Conservation (phyloP, 2,329 filamentous ascomycete species). For the Penicillium palitans region DNA sequence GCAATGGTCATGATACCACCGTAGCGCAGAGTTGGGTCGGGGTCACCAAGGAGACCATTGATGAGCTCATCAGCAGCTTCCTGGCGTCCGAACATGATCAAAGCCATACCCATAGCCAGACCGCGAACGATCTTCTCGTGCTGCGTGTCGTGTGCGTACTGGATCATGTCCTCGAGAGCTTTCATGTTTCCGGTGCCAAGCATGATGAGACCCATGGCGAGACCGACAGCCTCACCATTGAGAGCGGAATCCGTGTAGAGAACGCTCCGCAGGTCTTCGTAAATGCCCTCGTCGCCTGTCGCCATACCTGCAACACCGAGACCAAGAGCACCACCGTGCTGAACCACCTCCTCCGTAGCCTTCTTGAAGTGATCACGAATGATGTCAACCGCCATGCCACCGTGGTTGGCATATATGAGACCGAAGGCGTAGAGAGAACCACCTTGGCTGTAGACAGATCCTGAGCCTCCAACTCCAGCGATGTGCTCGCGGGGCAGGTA, state of each 20-base stretch:
- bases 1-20: conserved; percentile 99
- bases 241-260: conserved; percentile 92
- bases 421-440: conserved; percentile 94
- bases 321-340: conserved; percentile 92
- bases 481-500: conserved; percentile 75
- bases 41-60: conserved; percentile 86
- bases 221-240: conserved; percentile 92
- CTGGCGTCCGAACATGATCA: conserved; percentile 97
- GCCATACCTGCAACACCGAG: conserved; percentile 98
- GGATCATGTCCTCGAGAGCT: conserved; percentile 93
- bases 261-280: conserved; percentile 84
- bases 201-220: conserved; percentile 98
- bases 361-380: conserved; percentile 52
- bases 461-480: conserved; percentile 66
- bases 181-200: conserved; percentile 94
- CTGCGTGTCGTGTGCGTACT: conserved; percentile 95
- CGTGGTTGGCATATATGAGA: conserved; percentile 95
- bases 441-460: conserved; percentile 93
- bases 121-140: conserved; percentile 99
- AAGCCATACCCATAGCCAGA: conserved; percentile 90
- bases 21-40: conserved; percentile 89
- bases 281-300: conserved; percentile 84
- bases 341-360: conserved; percentile 73
- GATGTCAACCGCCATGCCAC: conserved; percentile 69
- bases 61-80: conserved; percentile 94